Evolutionary conservation across 306 rosid species (phyloP), one percentile per base, ranked within the genome.

Genomic region (Quercus rubra): DNA sequence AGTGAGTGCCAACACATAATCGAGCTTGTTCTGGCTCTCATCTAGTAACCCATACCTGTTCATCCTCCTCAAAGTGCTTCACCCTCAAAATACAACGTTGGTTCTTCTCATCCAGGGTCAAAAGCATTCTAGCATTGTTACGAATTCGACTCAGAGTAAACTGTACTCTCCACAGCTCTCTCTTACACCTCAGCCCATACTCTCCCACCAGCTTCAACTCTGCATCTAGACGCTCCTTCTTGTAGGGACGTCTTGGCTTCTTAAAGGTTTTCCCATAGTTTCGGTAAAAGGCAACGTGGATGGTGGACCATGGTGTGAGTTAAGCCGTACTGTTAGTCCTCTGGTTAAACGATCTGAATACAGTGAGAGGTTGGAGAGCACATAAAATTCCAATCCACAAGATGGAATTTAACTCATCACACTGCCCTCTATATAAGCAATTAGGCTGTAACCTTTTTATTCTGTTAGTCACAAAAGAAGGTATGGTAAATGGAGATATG

Each of bases 21-120:
- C 89, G n/a, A 83, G 89, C 82, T 86, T 80, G 81, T 86, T 86
- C 74, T 86, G 87, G 77, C 85, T 86, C 81, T 86, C 85, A 13
- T 86, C 85, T 41, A 83, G 82, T 12, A 83, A 62, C n/a, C 89
- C 89, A 5, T 86, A 83, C 79, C 87, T 83, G 68, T 83, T 86
- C 87, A 86, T 83, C 83, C 87, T 83, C 74, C 89, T 83, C 43
- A 86, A 68, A 86, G 85, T 5, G 89, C 89, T 46, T 86, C 85
- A 5, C 87, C 89, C 64, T 86, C 89, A 25, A 86, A 73, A 86
- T 83, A 64, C 85, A 43, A 30, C 87, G 84, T 11, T 81, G 81
- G 71, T 86, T 86, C 76, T 86, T 86, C 77, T 86, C 89, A 46
- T 86, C 83, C 23, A 86, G 83, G 0, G 89, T 86, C 67, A 86